A percentile compares a stretch with the other conserved stretches of the same genome.
Conservation (phyloP, 257 asterid genomes). For the Gentiana dahurica region DNA sequence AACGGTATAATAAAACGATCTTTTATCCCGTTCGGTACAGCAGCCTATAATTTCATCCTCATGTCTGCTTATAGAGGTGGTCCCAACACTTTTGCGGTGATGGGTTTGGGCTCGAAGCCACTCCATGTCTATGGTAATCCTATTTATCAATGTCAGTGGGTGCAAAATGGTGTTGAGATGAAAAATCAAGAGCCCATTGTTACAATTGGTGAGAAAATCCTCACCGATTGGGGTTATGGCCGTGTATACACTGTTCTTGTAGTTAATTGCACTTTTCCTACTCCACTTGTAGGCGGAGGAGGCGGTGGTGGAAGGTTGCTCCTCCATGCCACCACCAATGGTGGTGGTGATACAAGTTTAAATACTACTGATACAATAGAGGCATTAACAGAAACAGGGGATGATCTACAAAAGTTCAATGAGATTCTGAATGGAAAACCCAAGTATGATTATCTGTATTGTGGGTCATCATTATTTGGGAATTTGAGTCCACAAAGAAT, state of each 20-base stretch:
- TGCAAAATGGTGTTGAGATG: constrained; percentile 18
- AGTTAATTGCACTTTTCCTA: constrained; percentile 45
- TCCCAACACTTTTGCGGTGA: constrained; percentile 50
- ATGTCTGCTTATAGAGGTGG: constrained; percentile 98
- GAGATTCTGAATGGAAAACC: constrained; percentile 22
- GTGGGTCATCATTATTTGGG: constrained; percentile 70
- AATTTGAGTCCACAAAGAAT: constrained; percentile 60
- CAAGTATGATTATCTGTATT: constrained; percentile 52
- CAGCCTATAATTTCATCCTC: constrained; percentile 69
- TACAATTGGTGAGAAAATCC: constrained; percentile 22
- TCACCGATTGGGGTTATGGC: constrained; percentile 82
- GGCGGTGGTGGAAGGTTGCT: constrained; percentile 36
- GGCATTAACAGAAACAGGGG: constrained; percentile 32
- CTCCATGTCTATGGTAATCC: constrained; percentile 61
- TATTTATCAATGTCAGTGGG: constrained; percentile 76
- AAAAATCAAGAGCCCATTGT: background rate
- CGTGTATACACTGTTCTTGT: constrained; percentile 67
- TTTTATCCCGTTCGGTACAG: constrained; percentile 51
- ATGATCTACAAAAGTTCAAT: constrained; percentile 23
- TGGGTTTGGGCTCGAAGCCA: constrained; percentile 80
- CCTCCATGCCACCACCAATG: constrained; percentile 44
- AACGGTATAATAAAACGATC: constrained; percentile 37
- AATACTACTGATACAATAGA: constrained; percentile 38
- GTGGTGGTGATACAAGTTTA: constrained; percentile 21
- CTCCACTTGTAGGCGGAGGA: constrained; percentile 31